Conservation (phyloP, 2,329 filamentous ascomycete genomes). For the Cordyceps cicadae region DNA sequence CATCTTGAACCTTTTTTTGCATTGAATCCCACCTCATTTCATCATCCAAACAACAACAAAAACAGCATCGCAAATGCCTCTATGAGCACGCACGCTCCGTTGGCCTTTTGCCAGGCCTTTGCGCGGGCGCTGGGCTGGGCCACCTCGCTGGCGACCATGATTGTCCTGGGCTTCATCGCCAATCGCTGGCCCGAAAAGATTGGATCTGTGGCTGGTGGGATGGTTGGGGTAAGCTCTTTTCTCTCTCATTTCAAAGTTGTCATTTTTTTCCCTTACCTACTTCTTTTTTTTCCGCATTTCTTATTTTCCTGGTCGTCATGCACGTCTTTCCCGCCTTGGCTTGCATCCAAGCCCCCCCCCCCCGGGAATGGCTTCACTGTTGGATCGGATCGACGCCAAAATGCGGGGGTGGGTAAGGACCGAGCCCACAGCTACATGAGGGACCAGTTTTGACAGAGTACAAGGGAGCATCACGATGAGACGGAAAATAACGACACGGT, state of each 20-base stretch:
- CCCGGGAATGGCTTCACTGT: background rate
- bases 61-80: background rate
- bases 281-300: background rate
- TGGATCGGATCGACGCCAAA: constrained; percentile 5
- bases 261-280: no score
- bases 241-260: background rate
- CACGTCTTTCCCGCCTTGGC: background rate
- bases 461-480: no score
- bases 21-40: no score
- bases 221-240: constrained; percentile 23
- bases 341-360: background rate
- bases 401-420: background rate
- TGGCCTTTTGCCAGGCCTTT: constrained; percentile 12
- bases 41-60: no score
- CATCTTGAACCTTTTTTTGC: no score
- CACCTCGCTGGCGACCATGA: constrained; percentile 23
- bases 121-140: constrained; percentile 25
- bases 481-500: no score
- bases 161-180: constrained; percentile 25
- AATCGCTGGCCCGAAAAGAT: constrained; percentile 24
- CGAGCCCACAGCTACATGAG: no score
- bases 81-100: background rate
- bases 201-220: constrained; percentile 22
- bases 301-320: background rate
- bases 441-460: no score